Conservation (phyloP, 495 filamentous ascomycete genomes). For the Penicillium nucicola region DNA sequence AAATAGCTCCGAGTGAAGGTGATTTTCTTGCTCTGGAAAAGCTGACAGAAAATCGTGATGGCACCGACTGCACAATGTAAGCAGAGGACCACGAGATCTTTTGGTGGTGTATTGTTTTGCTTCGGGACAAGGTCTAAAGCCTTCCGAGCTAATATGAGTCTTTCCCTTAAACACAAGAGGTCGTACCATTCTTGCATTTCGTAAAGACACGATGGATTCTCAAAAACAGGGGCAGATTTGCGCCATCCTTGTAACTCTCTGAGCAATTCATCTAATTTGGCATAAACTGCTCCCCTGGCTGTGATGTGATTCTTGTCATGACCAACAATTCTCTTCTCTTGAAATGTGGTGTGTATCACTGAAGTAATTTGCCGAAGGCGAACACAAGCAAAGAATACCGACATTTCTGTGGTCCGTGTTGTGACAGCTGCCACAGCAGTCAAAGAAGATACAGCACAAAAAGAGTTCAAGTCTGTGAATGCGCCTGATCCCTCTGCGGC, state of each 20-base stretch:
- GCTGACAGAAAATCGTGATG: slow-evolving; percentile 19
- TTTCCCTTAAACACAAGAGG: slow-evolving; percentile 21
- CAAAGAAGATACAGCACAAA: slow-evolving; percentile 4
- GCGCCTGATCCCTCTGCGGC: slow-evolving; percentile 20
- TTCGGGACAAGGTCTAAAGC: slow-evolving; percentile 27
- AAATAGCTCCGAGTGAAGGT: slow-evolving; percentile 31
- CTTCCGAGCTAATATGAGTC: slow-evolving; percentile 20
- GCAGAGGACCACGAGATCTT: slow-evolving; percentile 21
- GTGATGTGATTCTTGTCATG: neutral
- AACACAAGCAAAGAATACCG: slow-evolving; percentile 22
- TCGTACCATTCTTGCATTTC: slow-evolving; percentile 29
- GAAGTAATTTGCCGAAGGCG: slow-evolving; percentile 26
- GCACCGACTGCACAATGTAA: slow-evolving; percentile 16
- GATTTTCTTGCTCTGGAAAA: slow-evolving; percentile 18
- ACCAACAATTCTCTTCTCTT: slow-evolving; percentile 1
- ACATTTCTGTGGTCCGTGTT: slow-evolving; percentile 16
- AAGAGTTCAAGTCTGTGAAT: slow-evolving; percentile 17
- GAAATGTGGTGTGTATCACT: slow-evolving; percentile 17
- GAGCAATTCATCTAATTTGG: slow-evolving; percentile 17
- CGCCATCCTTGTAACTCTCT: slow-evolving; percentile 22
- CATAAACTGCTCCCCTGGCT: slow-evolving; percentile 17
- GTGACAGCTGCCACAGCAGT: neutral
- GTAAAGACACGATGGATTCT: slow-evolving; percentile 17
- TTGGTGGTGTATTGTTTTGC: slow-evolving; percentile 14
- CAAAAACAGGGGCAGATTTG: slow-evolving; percentile 12